Evolutionary conservation across 106 monocot genomes (phyloP), one percentile per base, ranked within the genome.

Genomic region (Dendrobium chrysotoxum): DNA sequence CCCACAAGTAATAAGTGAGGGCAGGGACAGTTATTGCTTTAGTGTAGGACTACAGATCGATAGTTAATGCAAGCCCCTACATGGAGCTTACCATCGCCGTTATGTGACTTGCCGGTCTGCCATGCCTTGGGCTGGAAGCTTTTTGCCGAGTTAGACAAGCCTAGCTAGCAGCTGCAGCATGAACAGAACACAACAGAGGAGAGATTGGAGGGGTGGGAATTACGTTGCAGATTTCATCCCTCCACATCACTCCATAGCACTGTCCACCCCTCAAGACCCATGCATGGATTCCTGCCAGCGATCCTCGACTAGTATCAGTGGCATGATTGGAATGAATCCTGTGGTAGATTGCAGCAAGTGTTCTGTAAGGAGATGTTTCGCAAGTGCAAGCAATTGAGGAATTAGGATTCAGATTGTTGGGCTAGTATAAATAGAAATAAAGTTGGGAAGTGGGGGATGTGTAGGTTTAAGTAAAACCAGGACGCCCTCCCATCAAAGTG

Each of bases 91-190:
- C 70, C 35, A 65, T 79, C 39, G 79, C 79, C 79, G 38, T 65
- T 65, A 12, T 35, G 41, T 79, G 79, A 79, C 79, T 79, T 79
- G 79, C 79, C 79, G 79, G 65, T 79, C 61, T 41, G 79, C 79
- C 79, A 79, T 79, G 79, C 31, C 65, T 57, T 39, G 2, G 30
- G 78, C 57, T 39, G 64, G 57, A 31, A 79, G 40, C 79, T 64
- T 74, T 72, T 31, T 38, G 16, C 31, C 71, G 21, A 15, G 71
- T 71, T 35, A 12, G 71, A 35, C 71, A 38, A 71, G 26, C 15
- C 30, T 53, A 54, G 53, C 30, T 20, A 53, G 3, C 61, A 78
- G 40, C 61, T n/a, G 58, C 79, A 41, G 41, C 79, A 79, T 65
- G 79, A 40, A 25, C 79, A 79, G 40, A 35, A 70, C 70, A 70